Percentiles rank a stretch among this genome's conserved stretches.
Evolutionary conservation across 805 yeast genomes (phyloP).

Genomic region (Kluyveromyces starmeri): DNA sequence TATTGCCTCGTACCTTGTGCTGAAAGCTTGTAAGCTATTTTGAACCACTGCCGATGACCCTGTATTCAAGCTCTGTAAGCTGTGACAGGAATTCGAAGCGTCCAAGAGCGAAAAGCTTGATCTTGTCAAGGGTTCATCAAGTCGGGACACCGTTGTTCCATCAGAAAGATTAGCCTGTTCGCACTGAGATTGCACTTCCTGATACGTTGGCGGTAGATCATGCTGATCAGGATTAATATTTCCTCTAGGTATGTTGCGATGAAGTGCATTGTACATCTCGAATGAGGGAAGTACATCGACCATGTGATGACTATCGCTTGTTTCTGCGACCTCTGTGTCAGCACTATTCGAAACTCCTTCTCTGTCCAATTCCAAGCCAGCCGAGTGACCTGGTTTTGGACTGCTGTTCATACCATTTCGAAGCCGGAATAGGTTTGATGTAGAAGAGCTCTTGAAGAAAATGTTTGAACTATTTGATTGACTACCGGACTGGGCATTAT

Average conservation of each 20-base stretch:
- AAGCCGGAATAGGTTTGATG: slow-evolving; percentile 7
- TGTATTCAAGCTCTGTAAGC: slow-evolving; percentile 1
- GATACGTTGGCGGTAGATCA: slow-evolving; percentile 31
- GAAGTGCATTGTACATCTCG: slow-evolving; percentile 50
- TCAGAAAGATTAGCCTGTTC: slow-evolving; percentile 2
- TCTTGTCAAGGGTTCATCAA: neutral
- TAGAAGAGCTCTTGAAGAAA: slow-evolving; percentile 7
- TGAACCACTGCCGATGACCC: neutral
- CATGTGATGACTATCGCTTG: slow-evolving; percentile 9
- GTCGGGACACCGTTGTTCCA: slow-evolving; percentile 2
- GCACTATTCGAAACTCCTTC: neutral
- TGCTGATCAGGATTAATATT: slow-evolving; percentile 25
- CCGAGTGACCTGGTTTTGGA: neutral
- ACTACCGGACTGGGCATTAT: neutral
- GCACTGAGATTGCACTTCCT: slow-evolving; percentile 12
- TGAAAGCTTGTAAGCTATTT: slow-evolving; percentile 6
- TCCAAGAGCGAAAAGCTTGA: neutral
- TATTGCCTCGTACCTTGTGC: slow-evolving; percentile 13
- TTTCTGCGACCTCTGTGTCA: neutral
- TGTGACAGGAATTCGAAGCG: neutral
- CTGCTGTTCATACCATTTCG: neutral
- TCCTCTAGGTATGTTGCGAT: slow-evolving; percentile 35
- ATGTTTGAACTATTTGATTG: slow-evolving; percentile 7
- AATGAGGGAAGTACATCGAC: slow-evolving; percentile 60
- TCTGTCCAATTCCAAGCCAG: too few relatives aligned